phyloP scores from a whole-genome alignment of 371 early-diverging fungal species.

The Nematocida major region DNA sequence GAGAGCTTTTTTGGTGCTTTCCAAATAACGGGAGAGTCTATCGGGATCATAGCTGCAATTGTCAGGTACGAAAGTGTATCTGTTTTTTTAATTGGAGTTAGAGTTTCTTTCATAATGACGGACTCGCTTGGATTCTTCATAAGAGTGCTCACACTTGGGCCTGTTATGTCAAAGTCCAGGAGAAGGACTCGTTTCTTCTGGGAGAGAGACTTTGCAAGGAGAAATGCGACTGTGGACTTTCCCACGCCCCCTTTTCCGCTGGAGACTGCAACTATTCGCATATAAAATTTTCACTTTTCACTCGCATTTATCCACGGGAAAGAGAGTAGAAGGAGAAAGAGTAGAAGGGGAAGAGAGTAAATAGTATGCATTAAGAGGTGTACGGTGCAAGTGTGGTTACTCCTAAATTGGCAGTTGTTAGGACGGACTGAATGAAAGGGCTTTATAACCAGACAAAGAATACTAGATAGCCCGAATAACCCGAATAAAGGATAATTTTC shows the following conservation, averaged over 20 bases:
- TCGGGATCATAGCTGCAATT: conserved; percentile 82
- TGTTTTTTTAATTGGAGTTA: conserved; percentile 55
- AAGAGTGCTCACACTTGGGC: conserved; percentile 71
- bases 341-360: too few relatives aligned
- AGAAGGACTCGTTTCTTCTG: conserved; percentile 71
- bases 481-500: too few relatives aligned
- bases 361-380: too few relatives aligned
- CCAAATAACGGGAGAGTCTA: conserved; percentile 92
- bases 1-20: conserved; percentile 82
- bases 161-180: conserved; percentile 95
- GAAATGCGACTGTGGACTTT: conserved; percentile 71
- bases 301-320: too few relatives aligned
- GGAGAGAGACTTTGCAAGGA: conserved; percentile 66
- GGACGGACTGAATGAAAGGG: too few relatives aligned
- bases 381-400: too few relatives aligned
- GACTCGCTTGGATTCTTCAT: conserved; percentile 73
- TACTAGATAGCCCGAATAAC: too few relatives aligned
- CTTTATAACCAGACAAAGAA: too few relatives aligned
- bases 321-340: too few relatives aligned
- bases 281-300: conserved; percentile 7
- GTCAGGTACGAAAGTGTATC: conserved; percentile 76
- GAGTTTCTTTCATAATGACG: conserved; percentile 62
- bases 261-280: conserved; percentile 67
- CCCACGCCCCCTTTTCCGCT: conserved; percentile 99
- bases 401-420: too few relatives aligned